These are phyloP conservation scores for Chiua virens DNA, from an alignment of 768 basidiomycete species.

Conservation along the genomic window DNA sequence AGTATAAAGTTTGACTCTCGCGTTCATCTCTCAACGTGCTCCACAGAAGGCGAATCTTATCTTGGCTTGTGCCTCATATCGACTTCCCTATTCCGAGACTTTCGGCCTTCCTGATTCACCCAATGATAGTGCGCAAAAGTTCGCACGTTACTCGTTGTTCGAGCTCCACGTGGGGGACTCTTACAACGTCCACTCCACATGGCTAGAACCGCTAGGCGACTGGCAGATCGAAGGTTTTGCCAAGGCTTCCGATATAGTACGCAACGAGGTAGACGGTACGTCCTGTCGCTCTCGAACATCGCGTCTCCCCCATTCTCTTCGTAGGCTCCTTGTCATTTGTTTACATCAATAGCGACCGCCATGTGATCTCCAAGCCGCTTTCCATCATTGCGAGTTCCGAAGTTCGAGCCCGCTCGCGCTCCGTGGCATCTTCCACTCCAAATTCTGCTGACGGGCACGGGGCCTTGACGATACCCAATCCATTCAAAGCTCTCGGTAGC, in stretches of 20 bases:
- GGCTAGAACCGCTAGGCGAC: conserved; percentile 49
- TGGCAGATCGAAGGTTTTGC: conserved; percentile 54
- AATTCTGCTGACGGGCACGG: conserved; percentile 25
- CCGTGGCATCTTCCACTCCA: conserved; percentile 15
- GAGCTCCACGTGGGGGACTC: conserved; percentile 26
- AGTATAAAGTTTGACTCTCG: neutral
- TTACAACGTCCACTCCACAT: conserved; percentile 15
- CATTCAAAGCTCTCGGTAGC: conserved; percentile 57
- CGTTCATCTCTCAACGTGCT: neutral
- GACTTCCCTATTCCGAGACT: conserved; percentile 15
- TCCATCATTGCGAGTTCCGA: conserved; percentile 30
- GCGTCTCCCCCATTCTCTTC: conserved; percentile 12
- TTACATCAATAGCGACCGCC: conserved; percentile 42
- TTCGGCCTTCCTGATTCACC: conserved; percentile 23
- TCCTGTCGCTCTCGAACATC: conserved; percentile 1
- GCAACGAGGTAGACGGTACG: conserved; percentile 48
- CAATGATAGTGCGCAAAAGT: conserved; percentile 3
- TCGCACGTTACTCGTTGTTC: conserved; percentile 23
- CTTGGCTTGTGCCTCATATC: conserved; percentile 44
- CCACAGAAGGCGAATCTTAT: conserved; percentile 33
- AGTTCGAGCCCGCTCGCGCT: conserved; percentile 8
- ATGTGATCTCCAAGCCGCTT: conserved; percentile 45
- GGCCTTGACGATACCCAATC: conserved; percentile 55
- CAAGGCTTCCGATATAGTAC: conserved; percentile 44
- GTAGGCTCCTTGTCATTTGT: conserved; percentile 30